Evolutionary conservation across 345 rosid genomes (phyloP), one percentile per base, ranked within the genome.

Genomic region (Stellera chamaejasme): DNA sequence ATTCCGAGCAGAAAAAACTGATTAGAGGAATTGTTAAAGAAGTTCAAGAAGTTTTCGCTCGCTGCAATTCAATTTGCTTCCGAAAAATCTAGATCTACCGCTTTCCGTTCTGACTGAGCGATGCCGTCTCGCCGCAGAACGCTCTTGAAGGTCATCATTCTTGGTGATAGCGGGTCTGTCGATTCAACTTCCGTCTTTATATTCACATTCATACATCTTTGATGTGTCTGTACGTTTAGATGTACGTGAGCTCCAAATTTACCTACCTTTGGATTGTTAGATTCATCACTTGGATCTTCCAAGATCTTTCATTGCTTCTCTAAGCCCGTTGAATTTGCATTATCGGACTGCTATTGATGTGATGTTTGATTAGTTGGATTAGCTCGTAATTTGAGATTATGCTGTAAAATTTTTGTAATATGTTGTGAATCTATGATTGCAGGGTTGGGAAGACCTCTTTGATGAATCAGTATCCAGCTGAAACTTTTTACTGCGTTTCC

Each of bases 361-460:
- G 23, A 19, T 19, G 23, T 19, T 19, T 19, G 23, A 19, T 19
- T 19, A 19, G 23, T 19, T 19, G 23, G 23, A 19, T 19, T 19
- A 19, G 23, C 23, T 19, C 23, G 23, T 19, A 19, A 19, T 19
- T 19, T 19, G 23, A 19, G 23, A 19, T 19, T 19, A 19, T 19
- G 23, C 23, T 1, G 23, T 19, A 19, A 14, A 54, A 42, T 56
- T 62, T 62, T 47, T 55, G 23, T 19, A 19, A 19, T 19, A 19
- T 19, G 25, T 42, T 12, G 13, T 64, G 41, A 13, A 42, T 44
- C 58, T 52, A 50, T 72, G 58, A 61, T 65, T 75, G 55, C 79
- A 93, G 99, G 82, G 99, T 93, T 12, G 96, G 99, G 50, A 93
- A 87, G 82, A 93, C 96, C 45, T 93, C 96, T 11, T 75, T 87